Percentiles rank a stretch among this genome's conserved stretches.
Evolutionary conservation across 2,329 filamentous ascomycete species (phyloP).

Genomic region (Talaromyces piceae): DNA sequence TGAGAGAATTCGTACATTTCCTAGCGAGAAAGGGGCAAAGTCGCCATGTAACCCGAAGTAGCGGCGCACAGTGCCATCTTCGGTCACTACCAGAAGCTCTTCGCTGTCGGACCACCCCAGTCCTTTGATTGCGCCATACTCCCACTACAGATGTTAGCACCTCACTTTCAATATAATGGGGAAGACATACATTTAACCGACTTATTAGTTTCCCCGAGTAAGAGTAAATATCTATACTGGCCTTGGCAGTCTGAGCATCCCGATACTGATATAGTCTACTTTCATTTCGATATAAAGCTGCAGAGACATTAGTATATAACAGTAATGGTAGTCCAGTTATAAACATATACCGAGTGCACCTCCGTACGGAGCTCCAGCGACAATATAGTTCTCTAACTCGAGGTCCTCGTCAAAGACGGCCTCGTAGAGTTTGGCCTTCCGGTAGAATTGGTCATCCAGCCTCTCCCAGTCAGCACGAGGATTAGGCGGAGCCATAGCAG

Average conservation of each 20-base stretch:
- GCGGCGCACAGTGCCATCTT: slow-evolving; percentile 83
- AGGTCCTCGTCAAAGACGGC: slow-evolving; percentile 87
- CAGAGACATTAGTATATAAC: slow-evolving; percentile 5
- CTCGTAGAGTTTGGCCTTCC: slow-evolving; percentile 88
- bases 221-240: slow-evolving; percentile 89
- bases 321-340: background rate
- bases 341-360: slow-evolving; percentile 72
- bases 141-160: slow-evolving; percentile 55
- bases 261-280: slow-evolving; percentile 74
- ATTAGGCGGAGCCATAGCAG: slow-evolving; percentile 41
- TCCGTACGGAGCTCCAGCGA: slow-evolving; percentile 85
- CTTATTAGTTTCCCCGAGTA: slow-evolving; percentile 83
- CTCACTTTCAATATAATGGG: slow-evolving; percentile 2
- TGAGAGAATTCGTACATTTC: slow-evolving; percentile 50
- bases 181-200: slow-evolving; percentile 54
- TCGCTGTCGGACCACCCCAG: slow-evolving; percentile 97
- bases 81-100: slow-evolving; percentile 76
- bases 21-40: slow-evolving; percentile 88
- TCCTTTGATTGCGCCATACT: slow-evolving; percentile 77
- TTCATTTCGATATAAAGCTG: slow-evolving; percentile 78
- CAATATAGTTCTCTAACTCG: slow-evolving; percentile 89
- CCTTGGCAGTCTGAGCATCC: slow-evolving; percentile 62
- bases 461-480: slow-evolving; percentile 89
- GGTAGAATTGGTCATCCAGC: slow-evolving; percentile 89
- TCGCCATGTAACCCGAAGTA: slow-evolving; percentile 90